These are phyloP conservation scores for Pichia sp. DNA, from an alignment of 1,139 yeast genomes.

Conservation along the genomic window DNA sequence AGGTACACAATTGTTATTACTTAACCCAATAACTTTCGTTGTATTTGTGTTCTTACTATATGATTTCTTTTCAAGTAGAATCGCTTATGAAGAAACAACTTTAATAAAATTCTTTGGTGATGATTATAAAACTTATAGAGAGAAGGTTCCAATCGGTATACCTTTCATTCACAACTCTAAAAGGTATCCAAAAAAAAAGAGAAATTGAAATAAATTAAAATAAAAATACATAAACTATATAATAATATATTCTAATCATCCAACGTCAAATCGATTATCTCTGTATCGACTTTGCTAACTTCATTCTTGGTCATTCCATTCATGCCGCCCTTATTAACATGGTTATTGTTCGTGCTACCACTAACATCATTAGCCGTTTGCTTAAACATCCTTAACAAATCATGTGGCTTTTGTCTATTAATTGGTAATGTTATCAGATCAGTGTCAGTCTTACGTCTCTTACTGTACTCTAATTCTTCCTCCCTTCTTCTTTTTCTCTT, in stretches of 20 bases:
- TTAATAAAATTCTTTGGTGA: constrained; percentile 64
- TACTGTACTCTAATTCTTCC: neutral
- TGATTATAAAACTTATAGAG: constrained; percentile 49
- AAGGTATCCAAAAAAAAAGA: neutral
- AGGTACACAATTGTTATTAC: constrained; percentile 68
- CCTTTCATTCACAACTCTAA: constrained; percentile 39
- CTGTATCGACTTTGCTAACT: constrained; percentile 2
- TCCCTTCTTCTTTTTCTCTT: neutral
- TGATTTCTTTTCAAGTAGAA: constrained; percentile 62
- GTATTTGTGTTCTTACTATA: constrained; percentile 48
- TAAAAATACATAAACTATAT: too few relatives aligned
- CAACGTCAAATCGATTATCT: constrained; percentile 13
- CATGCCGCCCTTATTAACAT: neutral
- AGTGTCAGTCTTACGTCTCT: neutral
- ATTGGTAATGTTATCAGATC: neutral
- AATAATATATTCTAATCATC: constrained; percentile 1
- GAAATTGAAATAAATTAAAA: neutral
- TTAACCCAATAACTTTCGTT: constrained; percentile 51
- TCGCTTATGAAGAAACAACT: constrained; percentile 60
- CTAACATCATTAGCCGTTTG: neutral
- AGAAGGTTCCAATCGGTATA: constrained; percentile 48
- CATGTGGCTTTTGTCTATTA: neutral
- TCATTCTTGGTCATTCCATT: constrained; percentile 1
- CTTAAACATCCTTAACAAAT: constrained; percentile 7
- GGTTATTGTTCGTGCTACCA: neutral